Conservation (phyloP, 2,329 filamentous ascomycete genomes). For the Lizonia empirigonia region DNA sequence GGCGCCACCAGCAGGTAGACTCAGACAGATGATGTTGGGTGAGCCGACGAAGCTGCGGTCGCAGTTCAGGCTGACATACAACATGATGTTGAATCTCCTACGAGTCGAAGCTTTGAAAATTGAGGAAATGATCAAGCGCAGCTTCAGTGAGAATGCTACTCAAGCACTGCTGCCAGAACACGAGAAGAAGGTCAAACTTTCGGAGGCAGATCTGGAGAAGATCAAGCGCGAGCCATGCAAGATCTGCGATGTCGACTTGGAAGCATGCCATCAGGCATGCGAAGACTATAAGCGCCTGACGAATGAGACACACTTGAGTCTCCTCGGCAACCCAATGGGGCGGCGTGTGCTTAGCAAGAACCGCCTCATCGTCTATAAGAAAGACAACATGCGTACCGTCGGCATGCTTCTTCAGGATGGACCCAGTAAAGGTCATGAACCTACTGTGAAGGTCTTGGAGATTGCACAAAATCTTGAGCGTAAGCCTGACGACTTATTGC, state of each 20-base stretch:
- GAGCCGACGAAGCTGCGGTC: conserved; percentile 94
- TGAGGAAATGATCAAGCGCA: conserved; percentile 99
- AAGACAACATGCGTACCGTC: conserved; percentile 79
- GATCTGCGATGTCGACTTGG: conserved; percentile 80
- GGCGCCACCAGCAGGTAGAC: conserved; percentile 79
- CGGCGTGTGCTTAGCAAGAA: conserved; percentile 77
- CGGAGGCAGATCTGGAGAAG: conserved; percentile 88
- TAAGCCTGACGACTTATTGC: conserved; percentile 82
- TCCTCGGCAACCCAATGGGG: conserved; percentile 81
- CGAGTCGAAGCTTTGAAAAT: conserved; percentile 97
- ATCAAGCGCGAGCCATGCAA: conserved; percentile 84
- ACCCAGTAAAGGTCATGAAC: conserved; percentile 67
- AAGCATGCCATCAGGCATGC: conserved; percentile 78
- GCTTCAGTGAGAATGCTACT: conserved; percentile 97
- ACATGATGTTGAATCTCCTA: conserved; percentile 97
- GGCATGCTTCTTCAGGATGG: conserved; percentile 82
- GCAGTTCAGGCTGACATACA: conserved; percentile 96
- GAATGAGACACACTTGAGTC: conserved; percentile 74
- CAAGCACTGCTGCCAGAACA: conserved; percentile 93
- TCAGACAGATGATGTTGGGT: conserved; percentile 93
- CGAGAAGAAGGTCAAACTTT: conserved; percentile 90
- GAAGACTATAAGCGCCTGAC: conserved; percentile 83
- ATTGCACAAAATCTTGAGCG: conserved; percentile 72
- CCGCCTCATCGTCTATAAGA: conserved; percentile 81
- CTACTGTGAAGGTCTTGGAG: conserved; percentile 78